These are phyloP conservation scores for Ceratocystis alfenasii DNA, from an alignment of 2,329 filamentous ascomycete species.

Conservation along the genomic window DNA sequence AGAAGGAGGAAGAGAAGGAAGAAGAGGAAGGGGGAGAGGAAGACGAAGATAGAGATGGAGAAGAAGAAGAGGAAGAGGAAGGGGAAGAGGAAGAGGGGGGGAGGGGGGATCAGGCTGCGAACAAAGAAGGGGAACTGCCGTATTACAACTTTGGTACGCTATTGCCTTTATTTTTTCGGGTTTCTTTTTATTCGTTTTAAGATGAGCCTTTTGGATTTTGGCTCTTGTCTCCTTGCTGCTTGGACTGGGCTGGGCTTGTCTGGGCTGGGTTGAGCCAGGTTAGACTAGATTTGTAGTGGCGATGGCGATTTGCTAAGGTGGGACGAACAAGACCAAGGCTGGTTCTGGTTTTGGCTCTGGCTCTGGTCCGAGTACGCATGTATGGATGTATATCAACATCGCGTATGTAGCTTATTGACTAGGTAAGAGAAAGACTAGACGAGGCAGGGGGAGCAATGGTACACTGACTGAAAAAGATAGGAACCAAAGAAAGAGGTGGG, in stretches of 20 bases:
- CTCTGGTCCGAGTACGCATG: no score
- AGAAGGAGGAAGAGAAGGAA: neutral
- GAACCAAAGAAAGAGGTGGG: no score
- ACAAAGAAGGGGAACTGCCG: neutral
- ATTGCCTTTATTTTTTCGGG: neutral
- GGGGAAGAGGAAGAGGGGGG: neutral
- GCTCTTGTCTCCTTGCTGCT: no score
- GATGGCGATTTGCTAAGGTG: no score
- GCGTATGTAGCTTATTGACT: neutral
- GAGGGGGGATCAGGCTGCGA: neutral
- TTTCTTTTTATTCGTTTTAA: neutral
- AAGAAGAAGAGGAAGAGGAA: neutral
- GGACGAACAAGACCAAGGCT: no score
- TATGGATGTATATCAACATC: no score
- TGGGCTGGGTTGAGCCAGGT: no score
- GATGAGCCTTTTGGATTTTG: neutral
- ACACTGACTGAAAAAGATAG: no score
- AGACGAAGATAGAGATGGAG: neutral
- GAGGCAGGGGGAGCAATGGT: neutral
- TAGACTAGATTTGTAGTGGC: no score
- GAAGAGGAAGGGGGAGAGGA: neutral
- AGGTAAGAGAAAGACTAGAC: neutral
- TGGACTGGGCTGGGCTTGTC: no score
- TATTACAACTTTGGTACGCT: neutral
- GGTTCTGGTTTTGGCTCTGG: no score